Evolutionary conservation across 2,329 filamentous ascomycete species (phyloP).

Genomic region (Fusarium pseudograminearum): DNA sequence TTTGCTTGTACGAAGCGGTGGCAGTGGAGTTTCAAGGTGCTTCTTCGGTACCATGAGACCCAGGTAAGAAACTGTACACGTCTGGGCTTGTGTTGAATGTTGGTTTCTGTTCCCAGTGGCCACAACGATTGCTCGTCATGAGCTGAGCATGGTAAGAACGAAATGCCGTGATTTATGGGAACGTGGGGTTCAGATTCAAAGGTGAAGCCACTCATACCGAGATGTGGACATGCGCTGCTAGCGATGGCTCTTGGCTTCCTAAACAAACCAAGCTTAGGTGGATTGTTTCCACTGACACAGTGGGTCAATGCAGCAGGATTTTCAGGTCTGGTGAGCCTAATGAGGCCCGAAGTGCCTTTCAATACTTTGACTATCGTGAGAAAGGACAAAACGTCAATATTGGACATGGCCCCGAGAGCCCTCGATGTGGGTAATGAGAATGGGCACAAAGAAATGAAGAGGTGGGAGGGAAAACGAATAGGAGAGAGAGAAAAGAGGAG

Average conservation of each 20-base stretch:
- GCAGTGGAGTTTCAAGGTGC: slow-evolving; percentile 35
- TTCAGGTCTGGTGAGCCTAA: slow-evolving; percentile 45
- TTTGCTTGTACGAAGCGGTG: slow-evolving; percentile 24
- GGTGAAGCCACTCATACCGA: slow-evolving; percentile 38
- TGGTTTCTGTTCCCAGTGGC: slow-evolving; percentile 11
- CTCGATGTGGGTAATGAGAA: slow-evolving; percentile 29
- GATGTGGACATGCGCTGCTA: slow-evolving; percentile 12
- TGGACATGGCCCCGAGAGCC: slow-evolving; percentile 25
- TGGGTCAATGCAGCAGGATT: slow-evolving; percentile 31
- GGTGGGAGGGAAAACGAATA: slow-evolving; percentile 25
- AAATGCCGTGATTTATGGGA: slow-evolving; percentile 26
- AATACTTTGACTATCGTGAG: slow-evolving; percentile 23
- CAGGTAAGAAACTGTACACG: slow-evolving; percentile 14
- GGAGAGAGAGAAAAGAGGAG: slow-evolving; percentile 11
- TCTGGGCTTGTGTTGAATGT: slow-evolving; percentile 16
- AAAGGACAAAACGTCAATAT: slow-evolving; percentile 31
- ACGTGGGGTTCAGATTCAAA: slow-evolving; percentile 29
- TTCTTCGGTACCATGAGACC: slow-evolving; percentile 34
- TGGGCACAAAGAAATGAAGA: slow-evolving; percentile 33
- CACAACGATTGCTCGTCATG: background rate
- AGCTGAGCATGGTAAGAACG: slow-evolving; percentile 13
- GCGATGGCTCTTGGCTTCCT: slow-evolving; percentile 40
- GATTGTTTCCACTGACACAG: slow-evolving; percentile 3
- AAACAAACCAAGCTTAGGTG: slow-evolving; percentile 35
- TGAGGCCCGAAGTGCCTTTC: background rate